phyloP scores from a whole-genome alignment of 257 asterid species.

The Jacaranda mimosifolia region DNA sequence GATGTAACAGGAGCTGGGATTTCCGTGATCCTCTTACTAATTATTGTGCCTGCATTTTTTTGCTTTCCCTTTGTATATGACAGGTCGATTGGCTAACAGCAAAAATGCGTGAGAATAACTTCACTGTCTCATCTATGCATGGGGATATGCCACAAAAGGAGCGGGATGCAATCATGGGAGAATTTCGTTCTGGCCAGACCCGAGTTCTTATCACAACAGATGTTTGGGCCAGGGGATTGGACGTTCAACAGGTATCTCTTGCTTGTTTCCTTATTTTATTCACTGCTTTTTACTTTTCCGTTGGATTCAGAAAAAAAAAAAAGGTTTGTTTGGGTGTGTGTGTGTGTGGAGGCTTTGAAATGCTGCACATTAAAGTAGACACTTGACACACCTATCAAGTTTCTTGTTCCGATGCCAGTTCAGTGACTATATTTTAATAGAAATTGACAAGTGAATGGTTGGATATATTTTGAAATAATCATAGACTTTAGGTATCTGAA shows the following conservation, averaged over 20 bases:
- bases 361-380: too few relatives aligned
- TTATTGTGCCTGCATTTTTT: neutral
- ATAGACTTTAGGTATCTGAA: too few relatives aligned
- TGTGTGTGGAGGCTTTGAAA: too few relatives aligned
- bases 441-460: too few relatives aligned
- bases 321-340: too few relatives aligned
- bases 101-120: constrained; percentile 87
- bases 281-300: too few relatives aligned
- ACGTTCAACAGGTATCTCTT: constrained; percentile 87
- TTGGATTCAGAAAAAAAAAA: too few relatives aligned
- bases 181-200: constrained; percentile 83
- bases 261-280: neutral
- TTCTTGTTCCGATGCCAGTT: too few relatives aligned
- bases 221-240: constrained; percentile 98
- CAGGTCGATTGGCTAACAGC: constrained; percentile 95
- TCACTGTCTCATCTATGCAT: constrained; percentile 95
- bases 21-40: neutral
- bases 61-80: constrained; percentile 7
- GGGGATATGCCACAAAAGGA: constrained; percentile 99
- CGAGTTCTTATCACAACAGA: constrained; percentile 96
- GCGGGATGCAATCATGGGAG: constrained; percentile 91
- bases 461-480: too few relatives aligned
- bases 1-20: neutral
- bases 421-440: too few relatives aligned
- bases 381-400: too few relatives aligned